These are phyloP conservation scores for Lentinula lateritia DNA, from an alignment of 768 basidiomycete species.

Conservation along the genomic window DNA sequence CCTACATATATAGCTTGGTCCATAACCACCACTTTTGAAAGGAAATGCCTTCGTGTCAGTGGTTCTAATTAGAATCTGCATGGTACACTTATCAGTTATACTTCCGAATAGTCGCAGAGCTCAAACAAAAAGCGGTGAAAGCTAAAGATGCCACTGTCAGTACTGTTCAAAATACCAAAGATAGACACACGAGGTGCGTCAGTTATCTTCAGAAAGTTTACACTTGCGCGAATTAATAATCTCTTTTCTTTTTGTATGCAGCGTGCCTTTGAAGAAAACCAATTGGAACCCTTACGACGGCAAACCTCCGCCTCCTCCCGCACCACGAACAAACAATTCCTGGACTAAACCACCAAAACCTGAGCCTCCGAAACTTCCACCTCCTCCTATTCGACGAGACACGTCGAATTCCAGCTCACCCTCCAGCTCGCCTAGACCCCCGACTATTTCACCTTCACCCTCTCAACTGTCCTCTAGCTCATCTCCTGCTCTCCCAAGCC, in stretches of 20 bases:
- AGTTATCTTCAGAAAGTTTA: not conserved
- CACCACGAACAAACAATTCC: slow-evolving; percentile 26
- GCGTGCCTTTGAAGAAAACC: slow-evolving; percentile 53
- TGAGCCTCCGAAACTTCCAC: slow-evolving; percentile 22
- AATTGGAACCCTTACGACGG: slow-evolving; percentile 59
- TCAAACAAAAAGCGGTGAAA: slow-evolving; percentile 59
- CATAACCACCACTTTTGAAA: too few relatives aligned
- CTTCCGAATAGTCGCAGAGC: slow-evolving; percentile 37
- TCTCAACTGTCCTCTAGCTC: not conserved
- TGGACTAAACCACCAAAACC: slow-evolving; percentile 9
- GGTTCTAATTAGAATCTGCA: not conserved
- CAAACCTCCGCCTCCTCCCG: slow-evolving; percentile 41
- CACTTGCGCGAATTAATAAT: not conserved
- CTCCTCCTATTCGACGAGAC: slow-evolving; percentile 17
- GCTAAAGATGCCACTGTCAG: slow-evolving; percentile 52
- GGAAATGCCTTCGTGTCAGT: not conserved
- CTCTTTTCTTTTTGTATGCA: slow-evolving; percentile 14
- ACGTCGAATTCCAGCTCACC: slow-evolving; percentile 18
- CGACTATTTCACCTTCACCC: slow-evolving; percentile 4
- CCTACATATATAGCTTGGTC: too few relatives aligned
- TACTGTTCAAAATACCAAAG: slow-evolving; percentile 49
- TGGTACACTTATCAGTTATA: not conserved
- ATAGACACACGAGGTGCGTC: slow-evolving; percentile 47
- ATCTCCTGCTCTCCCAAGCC: not conserved
- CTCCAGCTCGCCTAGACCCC: slow-evolving; percentile 19